phyloP scores from a whole-genome alignment of 2,329 filamentous ascomycete species.

The Ilyonectria mors-panacis region DNA sequence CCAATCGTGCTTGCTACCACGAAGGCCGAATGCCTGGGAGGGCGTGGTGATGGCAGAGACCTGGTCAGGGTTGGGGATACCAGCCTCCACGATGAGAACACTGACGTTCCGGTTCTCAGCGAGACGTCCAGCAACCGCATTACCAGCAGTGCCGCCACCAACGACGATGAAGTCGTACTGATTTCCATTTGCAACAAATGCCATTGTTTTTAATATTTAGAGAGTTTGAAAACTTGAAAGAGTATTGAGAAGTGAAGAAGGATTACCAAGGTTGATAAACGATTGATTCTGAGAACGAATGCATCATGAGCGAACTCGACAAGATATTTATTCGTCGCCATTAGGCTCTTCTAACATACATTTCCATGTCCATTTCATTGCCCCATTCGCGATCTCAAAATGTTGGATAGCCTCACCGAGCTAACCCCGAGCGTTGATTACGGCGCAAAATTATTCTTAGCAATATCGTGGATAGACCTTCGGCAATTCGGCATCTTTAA shows the following conservation, averaged over 20 bases:
- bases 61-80: conserved; percentile 63
- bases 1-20: conserved; percentile 71
- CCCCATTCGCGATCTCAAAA: background rate
- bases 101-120: conserved; percentile 55
- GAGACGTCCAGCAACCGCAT: conserved; percentile 53
- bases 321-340: conserved; percentile 11
- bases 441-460: no score
- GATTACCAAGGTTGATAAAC: background rate
- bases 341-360: background rate
- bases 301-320: background rate
- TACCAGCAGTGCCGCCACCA: conserved; percentile 52
- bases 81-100: conserved; percentile 64
- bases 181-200: conserved; percentile 15
- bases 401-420: background rate
- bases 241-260: background rate
- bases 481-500: no score
- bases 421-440: conserved; percentile 10
- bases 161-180: conserved; percentile 33
- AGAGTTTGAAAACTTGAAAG: background rate
- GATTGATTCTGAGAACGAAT: conserved; percentile 11
- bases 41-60: conserved; percentile 68
- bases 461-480: no score
- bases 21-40: conserved; percentile 66
- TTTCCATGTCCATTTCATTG: no score
- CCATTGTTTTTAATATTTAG: conserved; percentile 3